Evolutionary conservation across 2,329 filamentous ascomycete genomes (phyloP).

Genomic region (Alternaria panax): DNA sequence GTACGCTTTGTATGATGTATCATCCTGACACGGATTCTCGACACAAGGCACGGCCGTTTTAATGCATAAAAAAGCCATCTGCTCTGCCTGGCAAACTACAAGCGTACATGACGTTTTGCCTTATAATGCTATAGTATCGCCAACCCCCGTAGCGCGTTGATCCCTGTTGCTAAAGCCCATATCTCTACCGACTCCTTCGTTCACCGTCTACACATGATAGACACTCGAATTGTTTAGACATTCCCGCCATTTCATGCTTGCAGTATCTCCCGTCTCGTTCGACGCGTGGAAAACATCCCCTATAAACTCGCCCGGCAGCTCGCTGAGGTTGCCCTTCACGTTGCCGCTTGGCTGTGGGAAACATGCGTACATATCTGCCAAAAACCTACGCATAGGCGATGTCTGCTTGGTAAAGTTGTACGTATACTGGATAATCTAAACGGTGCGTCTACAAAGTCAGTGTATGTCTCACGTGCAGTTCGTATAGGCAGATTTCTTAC

Average conservation of each 20-base stretch:
- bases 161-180: not conserved
- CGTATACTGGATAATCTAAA: not conserved
- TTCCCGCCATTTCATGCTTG: not conserved
- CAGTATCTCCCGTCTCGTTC: not conserved
- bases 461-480: too few species aligned
- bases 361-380: not conserved
- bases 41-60: not conserved
- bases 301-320: not conserved
- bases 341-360: not conserved
- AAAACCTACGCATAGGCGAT: not conserved
- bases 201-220: not conserved
- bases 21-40: not conserved
- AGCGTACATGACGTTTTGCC: not conserved
- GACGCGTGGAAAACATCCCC: not conserved
- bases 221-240: not conserved
- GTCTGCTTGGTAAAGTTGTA: not conserved
- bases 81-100: not conserved
- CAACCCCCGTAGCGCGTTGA: not conserved
- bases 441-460: too few species aligned
- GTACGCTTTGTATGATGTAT: not conserved
- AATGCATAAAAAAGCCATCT: not conserved
- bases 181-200: not conserved
- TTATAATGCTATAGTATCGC: not conserved
- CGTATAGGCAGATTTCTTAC: too few species aligned
- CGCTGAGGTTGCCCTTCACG: too few species aligned